Conservation (phyloP, 306 rosid genomes). For the Rosa lucieae region DNA sequence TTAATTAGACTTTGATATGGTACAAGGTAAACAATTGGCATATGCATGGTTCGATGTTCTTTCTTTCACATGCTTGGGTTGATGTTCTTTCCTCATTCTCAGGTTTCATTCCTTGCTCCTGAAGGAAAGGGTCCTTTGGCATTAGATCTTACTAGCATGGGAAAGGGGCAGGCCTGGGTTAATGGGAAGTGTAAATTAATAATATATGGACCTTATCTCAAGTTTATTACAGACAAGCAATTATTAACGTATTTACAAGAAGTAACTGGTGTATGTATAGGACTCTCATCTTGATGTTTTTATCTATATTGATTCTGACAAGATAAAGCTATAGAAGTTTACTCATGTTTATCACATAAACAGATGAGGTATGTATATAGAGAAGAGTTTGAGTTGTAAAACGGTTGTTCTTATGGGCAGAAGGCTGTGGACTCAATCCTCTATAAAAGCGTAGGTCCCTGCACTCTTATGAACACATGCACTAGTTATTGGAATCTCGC, state of each 20-base stretch:
- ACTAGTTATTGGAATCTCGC: too few relatives aligned
- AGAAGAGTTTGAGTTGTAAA: too few relatives aligned
- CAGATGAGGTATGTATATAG: too few relatives aligned
- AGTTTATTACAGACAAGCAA: background rate
- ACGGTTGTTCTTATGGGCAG: background rate
- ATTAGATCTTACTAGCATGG: slow-evolving; percentile 23
- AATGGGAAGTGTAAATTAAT: background rate
- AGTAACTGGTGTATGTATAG: too few relatives aligned
- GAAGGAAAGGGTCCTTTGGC: slow-evolving; percentile 20
- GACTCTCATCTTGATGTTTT: too few relatives aligned
- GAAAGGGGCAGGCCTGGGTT: slow-evolving; percentile 22
- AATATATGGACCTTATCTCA: background rate
- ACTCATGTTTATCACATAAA: too few relatives aligned
- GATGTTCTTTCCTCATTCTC: slow-evolving; percentile 10
- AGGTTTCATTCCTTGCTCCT: slow-evolving; percentile 14
- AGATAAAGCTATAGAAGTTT: too few relatives aligned
- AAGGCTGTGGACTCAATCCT: too few relatives aligned
- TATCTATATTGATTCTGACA: too few relatives aligned
- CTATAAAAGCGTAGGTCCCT: too few relatives aligned
- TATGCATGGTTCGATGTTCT: background rate
- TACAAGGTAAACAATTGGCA: slow-evolving; percentile 13
- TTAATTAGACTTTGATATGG: slow-evolving; percentile 20
- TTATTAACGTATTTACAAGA: too few relatives aligned
- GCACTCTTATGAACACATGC: too few relatives aligned
- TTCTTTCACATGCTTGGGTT: background rate